phyloP scores from a whole-genome alignment of 148 eudicot species.

The Pouteria glomerata region DNA sequence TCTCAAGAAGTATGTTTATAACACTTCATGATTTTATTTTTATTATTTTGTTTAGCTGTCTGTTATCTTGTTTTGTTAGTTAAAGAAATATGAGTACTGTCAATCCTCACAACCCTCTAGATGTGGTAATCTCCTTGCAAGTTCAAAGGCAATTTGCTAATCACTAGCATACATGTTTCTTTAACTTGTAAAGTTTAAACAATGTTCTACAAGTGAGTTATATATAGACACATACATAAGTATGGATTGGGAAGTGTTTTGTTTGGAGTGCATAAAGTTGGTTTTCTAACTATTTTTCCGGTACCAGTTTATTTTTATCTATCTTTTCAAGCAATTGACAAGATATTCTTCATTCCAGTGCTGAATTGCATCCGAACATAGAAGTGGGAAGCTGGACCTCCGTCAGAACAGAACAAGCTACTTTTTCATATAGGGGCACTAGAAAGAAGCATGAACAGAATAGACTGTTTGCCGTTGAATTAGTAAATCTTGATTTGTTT shows the following conservation, averaged over 20 bases:
- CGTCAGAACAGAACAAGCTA: constrained; percentile 47
- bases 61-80: not conserved
- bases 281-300: not conserved
- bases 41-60: not conserved
- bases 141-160: too few species aligned
- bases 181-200: not conserved
- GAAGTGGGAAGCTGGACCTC: constrained; percentile 66
- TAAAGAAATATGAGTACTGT: not conserved
- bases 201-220: too few species aligned
- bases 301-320: not conserved
- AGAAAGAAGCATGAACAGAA: constrained; percentile 33
- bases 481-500: constrained; percentile 20
- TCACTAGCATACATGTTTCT: not conserved
- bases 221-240: too few species aligned
- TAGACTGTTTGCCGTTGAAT: constrained; percentile 29
- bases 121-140: not conserved
- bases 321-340: constrained; percentile 5
- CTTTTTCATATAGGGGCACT: constrained; percentile 16
- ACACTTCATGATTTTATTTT: not conserved
- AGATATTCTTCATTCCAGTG: constrained; percentile 18
- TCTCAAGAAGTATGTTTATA: constrained; percentile 40
- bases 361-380: constrained; percentile 32
- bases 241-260: too few species aligned
- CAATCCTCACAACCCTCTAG: not conserved
- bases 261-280: not conserved